phyloP scores from a whole-genome alignment of 495 filamentous ascomycete genomes.

The Lindgomyces ingoldianus region DNA sequence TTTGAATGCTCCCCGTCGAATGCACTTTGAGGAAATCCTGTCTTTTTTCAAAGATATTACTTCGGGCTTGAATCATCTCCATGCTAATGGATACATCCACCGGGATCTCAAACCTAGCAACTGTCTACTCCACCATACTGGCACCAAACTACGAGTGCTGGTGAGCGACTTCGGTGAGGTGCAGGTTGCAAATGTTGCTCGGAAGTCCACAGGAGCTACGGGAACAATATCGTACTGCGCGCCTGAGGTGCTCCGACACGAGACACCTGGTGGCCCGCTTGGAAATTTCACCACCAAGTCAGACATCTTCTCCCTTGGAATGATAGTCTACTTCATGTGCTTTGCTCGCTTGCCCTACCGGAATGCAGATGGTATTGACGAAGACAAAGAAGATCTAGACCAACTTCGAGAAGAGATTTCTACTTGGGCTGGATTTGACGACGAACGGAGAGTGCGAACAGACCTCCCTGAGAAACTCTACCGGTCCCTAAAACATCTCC shows the following conservation, averaged over 20 bases:
- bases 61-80: slow-evolving; percentile 84
- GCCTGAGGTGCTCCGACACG: slow-evolving; percentile 80
- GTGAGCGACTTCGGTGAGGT: slow-evolving; percentile 98
- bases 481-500: slow-evolving; percentile 73
- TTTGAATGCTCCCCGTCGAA: slow-evolving; percentile 58
- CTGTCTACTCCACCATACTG: slow-evolving; percentile 80
- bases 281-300: slow-evolving; percentile 95
- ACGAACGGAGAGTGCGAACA: slow-evolving; percentile 65
- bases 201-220: slow-evolving; percentile 88
- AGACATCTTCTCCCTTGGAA: slow-evolving; percentile 93
- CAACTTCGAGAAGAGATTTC: slow-evolving; percentile 82
- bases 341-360: slow-evolving; percentile 86
- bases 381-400: slow-evolving; percentile 94
- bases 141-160: slow-evolving; percentile 69
- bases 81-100: slow-evolving; percentile 93
- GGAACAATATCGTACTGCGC: slow-evolving; percentile 98
- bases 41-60: slow-evolving; percentile 96
- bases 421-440: slow-evolving; percentile 82
- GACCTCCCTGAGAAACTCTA: slow-evolving; percentile 90
- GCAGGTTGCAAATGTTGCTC: slow-evolving; percentile 73
- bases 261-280: slow-evolving; percentile 65
- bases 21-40: slow-evolving; percentile 89
- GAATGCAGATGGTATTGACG: slow-evolving; percentile 78
- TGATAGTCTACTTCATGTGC: slow-evolving; percentile 98
- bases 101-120: slow-evolving; percentile 95